Evolutionary conservation across 345 rosid genomes (phyloP), one percentile per base, ranked within the genome.

Genomic region (Carallia brachiata): DNA sequence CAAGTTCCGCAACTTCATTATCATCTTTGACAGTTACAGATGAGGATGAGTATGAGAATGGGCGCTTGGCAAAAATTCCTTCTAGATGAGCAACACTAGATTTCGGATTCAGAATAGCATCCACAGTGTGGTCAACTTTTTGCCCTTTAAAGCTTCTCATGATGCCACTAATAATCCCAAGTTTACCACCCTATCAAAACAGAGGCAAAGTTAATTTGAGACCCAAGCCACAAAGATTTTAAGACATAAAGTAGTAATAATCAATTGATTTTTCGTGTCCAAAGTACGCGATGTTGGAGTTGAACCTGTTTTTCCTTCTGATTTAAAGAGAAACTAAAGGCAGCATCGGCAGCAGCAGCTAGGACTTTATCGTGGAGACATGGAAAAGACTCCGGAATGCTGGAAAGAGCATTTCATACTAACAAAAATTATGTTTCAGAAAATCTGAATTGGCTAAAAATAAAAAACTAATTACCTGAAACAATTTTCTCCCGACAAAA

Each of bases 401-500:
- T 75, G 61, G 36, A 65, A 61, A 59, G 30, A n/a, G n/a, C 53
- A 70, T 23, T 65, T 18, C 8, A 17, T 57, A 67, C 55, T 36
- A 54, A 72, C 31, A 75, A 67, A 61, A 48, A 50, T 52, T 69
- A 56, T 56, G n/a, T 56, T 5, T 19, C 1, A 56, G 60, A 32
- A 56, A 34, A 53, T 30, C 56, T 59, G 17, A 17, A 62, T 27
- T 57, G 30, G 19, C 60, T 65, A 60, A 73, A 57, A 6, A 71
- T 59, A 63, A 31, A 53, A 62, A 19, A 34, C 17, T 50, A 71
- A 34, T 6, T 73, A 78, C 97, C 97, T 89, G 86, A 81, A 83
- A 71, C 81, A 79, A 63, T 80, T 85, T 82, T 86, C 87, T 48
- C 68, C 76, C 17, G 89, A 75, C 34, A 86, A 61, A 60, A 87